Evolutionary conservation across 108 stramenopile species (phyloP), one percentile per base, ranked within the genome.

Genomic region (Thalassiosira profunda): DNA sequence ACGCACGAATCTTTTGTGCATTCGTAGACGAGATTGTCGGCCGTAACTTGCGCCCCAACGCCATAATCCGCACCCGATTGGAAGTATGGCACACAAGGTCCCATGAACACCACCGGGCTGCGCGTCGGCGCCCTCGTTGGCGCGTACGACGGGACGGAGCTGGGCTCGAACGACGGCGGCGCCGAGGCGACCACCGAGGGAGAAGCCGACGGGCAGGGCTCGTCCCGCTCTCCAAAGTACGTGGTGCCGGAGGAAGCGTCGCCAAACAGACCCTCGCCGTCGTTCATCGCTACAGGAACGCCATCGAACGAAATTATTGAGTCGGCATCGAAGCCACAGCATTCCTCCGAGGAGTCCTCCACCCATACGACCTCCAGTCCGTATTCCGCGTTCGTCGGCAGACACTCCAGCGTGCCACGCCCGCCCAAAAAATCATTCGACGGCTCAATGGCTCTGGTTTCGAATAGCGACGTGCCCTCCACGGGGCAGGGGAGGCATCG

Each of bases 301-400:
- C n/a, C n/a, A n/a, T n/a, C n/a, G n/a, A n/a, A n/a, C n/a, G n/a
- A n/a, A n/a, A n/a, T n/a, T n/a, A n/a, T n/a, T 14, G 17, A 36
- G 9, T 54, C 31, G 23, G 63, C 54, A 31, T 21, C 46, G 49
- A 74, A 74, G 40, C 72, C 72, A 49, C 72, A 74, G 30, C 72
- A 74, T 24, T 49, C 30, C 38, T 10, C 10, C 18, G 41, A 54
- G 46, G n/a, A 29, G 14, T 28, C 44, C 12, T 30, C 55, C 11
- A 63, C 51, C 25, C 17, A 12, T 36, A 54, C 48, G 24, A 74
- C 56, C 34, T 64, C 72, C 58, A 74, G 59, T 36, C 42, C 36
- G 48, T 74, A 74, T 47, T 58, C 36, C 11, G 49, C 31, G 12
- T 17, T 18, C 2, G 29, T 21, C 15, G 72, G 49, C 14, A 74